Conservation (phyloP, 768 basidiomycete genomes). For the Lepiota brunneoincarnata region DNA sequence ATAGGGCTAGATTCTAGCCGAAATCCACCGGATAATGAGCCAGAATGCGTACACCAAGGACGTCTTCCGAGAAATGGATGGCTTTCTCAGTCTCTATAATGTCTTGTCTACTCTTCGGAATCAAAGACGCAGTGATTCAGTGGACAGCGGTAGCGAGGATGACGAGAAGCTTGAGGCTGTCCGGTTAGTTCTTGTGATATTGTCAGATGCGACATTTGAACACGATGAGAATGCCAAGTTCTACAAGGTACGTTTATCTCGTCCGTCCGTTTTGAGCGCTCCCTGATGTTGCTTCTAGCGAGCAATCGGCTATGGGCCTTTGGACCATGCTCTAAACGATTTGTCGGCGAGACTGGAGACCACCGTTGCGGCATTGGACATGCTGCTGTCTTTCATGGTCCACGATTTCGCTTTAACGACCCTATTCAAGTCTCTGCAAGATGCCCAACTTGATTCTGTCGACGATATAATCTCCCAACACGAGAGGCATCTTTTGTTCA, state of each 20-base stretch:
- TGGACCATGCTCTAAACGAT: slow-evolving; percentile 55
- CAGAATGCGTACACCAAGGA: slow-evolving; percentile 67
- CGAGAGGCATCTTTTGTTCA: slow-evolving; percentile 35
- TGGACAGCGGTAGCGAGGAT: slow-evolving; percentile 35
- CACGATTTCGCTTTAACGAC: slow-evolving; percentile 58
- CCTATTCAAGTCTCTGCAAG: slow-evolving; percentile 49
- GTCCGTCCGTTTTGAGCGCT: background rate
- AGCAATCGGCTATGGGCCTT: slow-evolving; percentile 62
- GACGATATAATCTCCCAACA: slow-evolving; percentile 41
- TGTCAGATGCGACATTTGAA: slow-evolving; percentile 60
- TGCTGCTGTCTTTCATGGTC: slow-evolving; percentile 65
- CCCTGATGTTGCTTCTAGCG: slow-evolving; percentile 28
- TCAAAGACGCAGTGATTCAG: slow-evolving; percentile 17
- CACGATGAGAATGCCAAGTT: slow-evolving; percentile 56
- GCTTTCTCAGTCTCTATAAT: slow-evolving; percentile 73
- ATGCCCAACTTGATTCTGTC: slow-evolving; percentile 31
- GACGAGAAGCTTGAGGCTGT: slow-evolving; percentile 46
- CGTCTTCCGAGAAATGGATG: slow-evolving; percentile 79
- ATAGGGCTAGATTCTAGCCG: slow-evolving; percentile 49
- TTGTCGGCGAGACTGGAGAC: slow-evolving; percentile 43
- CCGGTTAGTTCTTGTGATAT: slow-evolving; percentile 59
- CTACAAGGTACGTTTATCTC: slow-evolving; percentile 53
- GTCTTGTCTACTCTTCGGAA: slow-evolving; percentile 58
- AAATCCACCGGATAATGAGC: slow-evolving; percentile 66
- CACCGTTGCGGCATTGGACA: slow-evolving; percentile 16